A percentile compares a stretch with the other conserved stretches of the same genome.
phyloP scores from a whole-genome alignment of 2,329 filamentous ascomycete genomes.

The Colletotrichum caudatum region DNA sequence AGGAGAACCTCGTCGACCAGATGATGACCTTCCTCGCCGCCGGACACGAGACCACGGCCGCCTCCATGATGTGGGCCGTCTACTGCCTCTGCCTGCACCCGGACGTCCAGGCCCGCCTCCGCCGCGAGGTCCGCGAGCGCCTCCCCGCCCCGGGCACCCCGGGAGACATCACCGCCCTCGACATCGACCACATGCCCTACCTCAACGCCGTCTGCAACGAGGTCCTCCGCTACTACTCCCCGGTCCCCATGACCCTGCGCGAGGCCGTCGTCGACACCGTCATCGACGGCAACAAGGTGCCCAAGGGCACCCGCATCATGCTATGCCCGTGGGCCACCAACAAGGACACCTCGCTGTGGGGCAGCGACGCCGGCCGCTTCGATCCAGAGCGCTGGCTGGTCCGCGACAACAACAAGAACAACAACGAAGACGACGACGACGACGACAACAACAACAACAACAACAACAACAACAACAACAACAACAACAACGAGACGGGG shows the following conservation, averaged over 20 bases:
- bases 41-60: conserved; percentile 83
- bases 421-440: conserved; percentile 47
- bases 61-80: conserved; percentile 79
- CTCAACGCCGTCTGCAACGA: conserved; percentile 85
- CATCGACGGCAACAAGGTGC: conserved; percentile 74
- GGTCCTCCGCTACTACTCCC: conserved; percentile 77
- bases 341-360: conserved; percentile 78
- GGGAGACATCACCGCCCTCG: conserved; percentile 60
- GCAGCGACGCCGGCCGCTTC: conserved; percentile 78
- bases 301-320: conserved; percentile 76
- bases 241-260: conserved; percentile 78
- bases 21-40: conserved; percentile 92
- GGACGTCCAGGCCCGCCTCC: conserved; percentile 73
- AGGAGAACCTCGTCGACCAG: conserved; percentile 87
- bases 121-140: conserved; percentile 72
- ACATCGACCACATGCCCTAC: conserved; percentile 82
- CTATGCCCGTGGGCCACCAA: conserved; percentile 78
- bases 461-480: conserved; percentile 47
- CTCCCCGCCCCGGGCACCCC: conserved; percentile 63
- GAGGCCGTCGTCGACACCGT: conserved; percentile 73
- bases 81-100: conserved; percentile 77
- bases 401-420: conserved; percentile 51
- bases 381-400: conserved; percentile 82
- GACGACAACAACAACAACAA: conserved; percentile 45
- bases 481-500: too few species aligned